Evolutionary conservation across 2,329 filamentous ascomycete genomes (phyloP).

Genomic region (Pyrenophora seminiperda): DNA sequence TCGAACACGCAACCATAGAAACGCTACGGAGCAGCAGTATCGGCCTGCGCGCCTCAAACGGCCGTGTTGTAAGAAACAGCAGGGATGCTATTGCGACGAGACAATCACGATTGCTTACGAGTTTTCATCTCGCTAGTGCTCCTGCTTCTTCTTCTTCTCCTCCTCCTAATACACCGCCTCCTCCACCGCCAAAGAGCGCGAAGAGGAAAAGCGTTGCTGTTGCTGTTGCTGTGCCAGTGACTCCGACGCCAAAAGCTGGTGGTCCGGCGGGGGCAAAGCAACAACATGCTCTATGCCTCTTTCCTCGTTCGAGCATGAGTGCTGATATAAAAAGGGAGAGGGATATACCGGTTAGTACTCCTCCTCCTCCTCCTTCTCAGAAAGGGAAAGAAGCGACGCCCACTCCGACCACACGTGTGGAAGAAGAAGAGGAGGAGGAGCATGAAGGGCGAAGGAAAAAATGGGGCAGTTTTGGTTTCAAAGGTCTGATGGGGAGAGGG

Average conservation of each 20-base stretch:
- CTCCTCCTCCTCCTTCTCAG: no score
- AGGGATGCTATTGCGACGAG: not conserved
- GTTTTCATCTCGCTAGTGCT: no score
- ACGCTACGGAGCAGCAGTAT: slow-evolving; percentile 26
- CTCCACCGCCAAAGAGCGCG: slow-evolving; percentile 3
- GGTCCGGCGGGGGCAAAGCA: no score
- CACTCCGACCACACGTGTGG: no score
- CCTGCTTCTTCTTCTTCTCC: not conserved
- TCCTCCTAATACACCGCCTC: not conserved
- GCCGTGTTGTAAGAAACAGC: slow-evolving; percentile 12
- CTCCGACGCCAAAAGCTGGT: no score
- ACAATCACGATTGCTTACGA: no score
- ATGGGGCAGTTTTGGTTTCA: slow-evolving; percentile 34
- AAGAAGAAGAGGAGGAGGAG: slow-evolving; percentile 11
- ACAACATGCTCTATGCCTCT: no score
- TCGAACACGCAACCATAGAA: slow-evolving; percentile 27
- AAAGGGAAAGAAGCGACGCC: slow-evolving; percentile 19
- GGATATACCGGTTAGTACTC: no score
- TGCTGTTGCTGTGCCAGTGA: no score
- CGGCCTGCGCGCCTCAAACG: slow-evolving; percentile 19
- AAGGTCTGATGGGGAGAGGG: slow-evolving; percentile 22
- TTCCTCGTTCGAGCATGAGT: no score
- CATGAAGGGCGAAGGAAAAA: slow-evolving; percentile 13
- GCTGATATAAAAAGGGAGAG: no score
- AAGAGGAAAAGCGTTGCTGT: no score